Percentiles rank a stretch among this genome's conserved stretches.
Evolutionary conservation across 2,329 filamentous ascomycete genomes (phyloP).

Genomic region (Tricladium varicosporioides): DNA sequence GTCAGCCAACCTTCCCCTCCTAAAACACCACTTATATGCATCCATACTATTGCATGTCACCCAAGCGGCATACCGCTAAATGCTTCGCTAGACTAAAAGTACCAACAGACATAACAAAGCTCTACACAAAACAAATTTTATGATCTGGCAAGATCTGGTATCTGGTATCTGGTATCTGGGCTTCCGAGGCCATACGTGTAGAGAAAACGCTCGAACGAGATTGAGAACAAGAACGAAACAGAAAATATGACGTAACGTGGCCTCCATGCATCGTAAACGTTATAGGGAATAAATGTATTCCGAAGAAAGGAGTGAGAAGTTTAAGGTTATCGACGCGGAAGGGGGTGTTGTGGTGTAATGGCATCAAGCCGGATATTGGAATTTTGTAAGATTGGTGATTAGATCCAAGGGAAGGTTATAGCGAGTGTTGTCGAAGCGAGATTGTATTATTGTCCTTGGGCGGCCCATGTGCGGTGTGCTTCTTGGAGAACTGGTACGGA

Average conservation of each 20-base stretch:
- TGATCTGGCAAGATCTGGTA: background rate
- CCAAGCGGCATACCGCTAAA: no score
- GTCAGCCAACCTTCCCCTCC: no score
- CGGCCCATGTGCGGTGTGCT: conserved; percentile 27
- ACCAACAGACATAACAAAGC: no score
- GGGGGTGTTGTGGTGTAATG: background rate
- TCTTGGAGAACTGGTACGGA: conserved; percentile 27
- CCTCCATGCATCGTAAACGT: conserved; percentile 8
- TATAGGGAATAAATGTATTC: background rate
- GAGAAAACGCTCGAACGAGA: background rate
- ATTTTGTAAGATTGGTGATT: background rate
- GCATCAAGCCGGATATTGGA: background rate
- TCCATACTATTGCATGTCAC: no score
- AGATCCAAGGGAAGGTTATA: background rate
- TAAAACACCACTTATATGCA: no score
- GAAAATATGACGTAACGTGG: background rate
- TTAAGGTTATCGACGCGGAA: conserved; percentile 4
- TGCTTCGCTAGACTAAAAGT: no score
- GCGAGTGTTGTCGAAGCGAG: background rate
- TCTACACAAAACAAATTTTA: background rate
- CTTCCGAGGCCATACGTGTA: background rate
- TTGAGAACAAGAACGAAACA: background rate
- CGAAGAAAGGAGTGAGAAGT: background rate
- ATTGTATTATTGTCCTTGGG: conserved; percentile 23
- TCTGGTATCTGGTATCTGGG: background rate